Evolutionary conservation across 2,329 filamentous ascomycete species (phyloP), one percentile per base, ranked within the genome.

Genomic region (Penicillium digitatum): DNA sequence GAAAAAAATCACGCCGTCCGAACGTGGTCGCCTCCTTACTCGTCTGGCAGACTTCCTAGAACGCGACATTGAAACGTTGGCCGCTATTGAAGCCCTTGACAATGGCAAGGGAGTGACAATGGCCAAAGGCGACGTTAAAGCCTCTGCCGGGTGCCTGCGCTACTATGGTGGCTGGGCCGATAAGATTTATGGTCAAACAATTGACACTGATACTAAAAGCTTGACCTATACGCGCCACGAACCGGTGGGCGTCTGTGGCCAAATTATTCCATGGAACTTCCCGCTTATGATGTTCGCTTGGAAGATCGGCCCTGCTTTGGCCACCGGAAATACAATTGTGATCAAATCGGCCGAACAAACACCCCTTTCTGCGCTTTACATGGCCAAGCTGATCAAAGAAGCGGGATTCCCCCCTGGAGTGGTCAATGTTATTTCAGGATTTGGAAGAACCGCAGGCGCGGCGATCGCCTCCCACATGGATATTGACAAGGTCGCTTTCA

Each of bases 201-300:
- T 57, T 9, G 55, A 57, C 8, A 55, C 55, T 3, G 45, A 40
- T 35, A 16, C n/a, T 3, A 49, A 50, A 10, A 49, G 46, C 5
- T 38, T 57, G 20, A 49, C 55, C 10, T 57, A 57, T 20, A 57
- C 55, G 2, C 45, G 38, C 20, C 55, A 46, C 18, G 89, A 95
- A 81, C 88, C 90, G n/a, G 76, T 84, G 58, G 87, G 87, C 74
- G 87, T 90, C 58, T 92, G 88, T 74, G 90, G 86, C 9, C 42
- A 46, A 74, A 92, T 93, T 72, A 93, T 93, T 68, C 89, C 89
- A 60, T 91, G 88, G 88, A 92, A 92, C 81, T 92, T 90, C 79
- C 89, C 89, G 12, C 77, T 92, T 44, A 81, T 90, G 74, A 91
- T 92, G 87, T 82, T 80, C 85, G 65, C 88, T 46, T 94, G 89